Evolutionary conservation across 305 asterid species (phyloP).

Genomic region (Fraxinus albicans): DNA sequence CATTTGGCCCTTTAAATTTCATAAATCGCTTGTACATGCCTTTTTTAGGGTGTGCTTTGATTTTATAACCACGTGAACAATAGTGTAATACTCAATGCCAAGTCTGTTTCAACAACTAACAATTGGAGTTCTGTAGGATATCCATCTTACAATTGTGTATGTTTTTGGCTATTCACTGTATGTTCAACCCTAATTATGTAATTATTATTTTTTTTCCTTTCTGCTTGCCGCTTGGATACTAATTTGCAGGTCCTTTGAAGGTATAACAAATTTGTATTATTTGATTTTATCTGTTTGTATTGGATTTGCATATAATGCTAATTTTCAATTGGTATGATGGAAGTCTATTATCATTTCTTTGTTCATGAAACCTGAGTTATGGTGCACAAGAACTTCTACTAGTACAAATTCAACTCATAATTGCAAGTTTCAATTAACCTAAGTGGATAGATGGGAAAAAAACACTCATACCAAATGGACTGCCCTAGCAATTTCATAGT

Average conservation of each 20-base stretch:
- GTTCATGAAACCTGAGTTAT: slow-evolving; percentile 29
- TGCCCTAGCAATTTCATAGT: neutral
- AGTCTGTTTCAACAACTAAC: slow-evolving; percentile 15
- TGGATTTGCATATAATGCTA: neutral
- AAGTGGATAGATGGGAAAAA: slow-evolving; percentile 16
- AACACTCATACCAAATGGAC: slow-evolving; percentile 9
- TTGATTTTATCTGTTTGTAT: slow-evolving; percentile 17
- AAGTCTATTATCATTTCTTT: slow-evolving; percentile 16
- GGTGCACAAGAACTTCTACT: slow-evolving; percentile 36
- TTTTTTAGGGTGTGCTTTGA: neutral
- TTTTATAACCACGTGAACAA: neutral
- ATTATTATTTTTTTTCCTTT: neutral
- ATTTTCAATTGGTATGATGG: slow-evolving; percentile 20
- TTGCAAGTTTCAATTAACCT: slow-evolving; percentile 13
- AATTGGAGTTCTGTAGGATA: neutral
- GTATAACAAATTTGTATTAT: neutral
- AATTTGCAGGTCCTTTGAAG: neutral
- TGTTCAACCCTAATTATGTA: slow-evolving; percentile 8
- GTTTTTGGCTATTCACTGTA: slow-evolving; percentile 7
- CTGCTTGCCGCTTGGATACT: neutral
- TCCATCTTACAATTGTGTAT: neutral
- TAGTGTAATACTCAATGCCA: slow-evolving; percentile 6
- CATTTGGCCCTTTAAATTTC: neutral
- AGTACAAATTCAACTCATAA: slow-evolving; percentile 37
- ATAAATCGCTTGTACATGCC: neutral